A percentile compares a stretch with the other conserved stretches of the same genome.
These are phyloP conservation scores for Inosperma sp. DNA, from an alignment of 768 basidiomycete species.

Conservation along the genomic window DNA sequence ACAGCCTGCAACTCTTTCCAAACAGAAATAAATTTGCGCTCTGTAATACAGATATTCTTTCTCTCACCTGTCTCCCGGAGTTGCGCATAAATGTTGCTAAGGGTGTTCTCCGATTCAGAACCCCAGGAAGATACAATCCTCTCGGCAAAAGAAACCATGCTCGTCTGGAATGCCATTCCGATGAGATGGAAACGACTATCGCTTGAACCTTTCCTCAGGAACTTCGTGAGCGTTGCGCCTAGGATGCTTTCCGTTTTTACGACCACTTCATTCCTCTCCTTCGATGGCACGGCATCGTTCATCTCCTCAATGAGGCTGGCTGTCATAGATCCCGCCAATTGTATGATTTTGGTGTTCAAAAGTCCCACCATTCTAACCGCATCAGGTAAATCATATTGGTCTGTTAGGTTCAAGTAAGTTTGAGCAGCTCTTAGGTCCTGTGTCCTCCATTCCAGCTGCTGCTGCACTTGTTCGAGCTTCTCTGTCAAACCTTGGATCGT, in stretches of 20 bases:
- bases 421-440: neutral
- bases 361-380: constrained; percentile 1
- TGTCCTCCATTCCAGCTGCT: neutral
- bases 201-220: constrained; percentile 33
- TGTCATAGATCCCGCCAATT: neutral
- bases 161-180: constrained; percentile 41
- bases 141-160: constrained; percentile 40
- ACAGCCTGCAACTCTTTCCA: constrained; percentile 46
- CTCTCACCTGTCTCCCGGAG: constrained; percentile 40
- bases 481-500: too few species aligned
- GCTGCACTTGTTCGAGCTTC: too few species aligned
- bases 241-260: constrained; percentile 28
- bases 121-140: constrained; percentile 49
- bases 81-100: constrained; percentile 35
- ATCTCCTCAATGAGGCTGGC: neutral
- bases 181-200: constrained; percentile 37
- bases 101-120: constrained; percentile 41
- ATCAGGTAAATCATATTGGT: neutral
- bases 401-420: neutral
- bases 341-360: constrained; percentile 2
- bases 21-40: neutral
- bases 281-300: constrained; percentile 3
- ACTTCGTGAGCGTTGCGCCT: constrained; percentile 34
- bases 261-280: constrained; percentile 24
- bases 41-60: constrained; percentile 4